phyloP scores from a whole-genome alignment of 805 yeast species.

The Candida ovalis region DNA sequence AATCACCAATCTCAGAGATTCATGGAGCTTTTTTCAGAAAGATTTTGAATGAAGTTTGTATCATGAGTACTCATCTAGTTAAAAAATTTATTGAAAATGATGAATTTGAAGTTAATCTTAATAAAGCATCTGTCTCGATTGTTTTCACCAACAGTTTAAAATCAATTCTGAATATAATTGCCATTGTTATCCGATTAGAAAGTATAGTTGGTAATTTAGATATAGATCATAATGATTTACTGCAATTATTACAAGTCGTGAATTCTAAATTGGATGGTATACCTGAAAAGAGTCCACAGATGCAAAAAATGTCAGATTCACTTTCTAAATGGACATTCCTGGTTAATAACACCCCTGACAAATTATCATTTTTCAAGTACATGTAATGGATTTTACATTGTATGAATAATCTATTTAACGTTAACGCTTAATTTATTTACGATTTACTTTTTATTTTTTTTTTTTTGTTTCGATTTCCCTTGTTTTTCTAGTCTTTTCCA shows the following conservation, averaged over 20 bases:
- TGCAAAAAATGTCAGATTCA: slow-evolving; percentile 12
- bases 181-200: slow-evolving; percentile 20
- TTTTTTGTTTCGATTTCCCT: no score
- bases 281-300: slow-evolving; percentile 10
- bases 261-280: slow-evolving; percentile 2
- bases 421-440: no score
- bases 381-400: neutral
- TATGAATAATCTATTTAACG: neutral
- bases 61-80: slow-evolving; percentile 17
- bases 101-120: slow-evolving; percentile 13
- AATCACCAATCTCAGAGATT: slow-evolving; percentile 4
- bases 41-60: slow-evolving; percentile 18
- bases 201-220: slow-evolving; percentile 9
- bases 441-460: no score
- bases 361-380: slow-evolving; percentile 20
- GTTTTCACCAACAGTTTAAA: slow-evolving; percentile 26
- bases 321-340: slow-evolving; percentile 16
- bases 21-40: slow-evolving; percentile 21
- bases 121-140: slow-evolving; percentile 20
- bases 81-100: slow-evolving; percentile 16
- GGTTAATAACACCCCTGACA: slow-evolving; percentile 16
- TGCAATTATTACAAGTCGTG: slow-evolving; percentile 3
- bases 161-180: slow-evolving; percentile 26
- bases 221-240: slow-evolving; percentile 3
- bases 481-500: no score